These are phyloP conservation scores for Ehretia macrophylla DNA, from an alignment of 257 asterid genomes.

Conservation along the genomic window DNA sequence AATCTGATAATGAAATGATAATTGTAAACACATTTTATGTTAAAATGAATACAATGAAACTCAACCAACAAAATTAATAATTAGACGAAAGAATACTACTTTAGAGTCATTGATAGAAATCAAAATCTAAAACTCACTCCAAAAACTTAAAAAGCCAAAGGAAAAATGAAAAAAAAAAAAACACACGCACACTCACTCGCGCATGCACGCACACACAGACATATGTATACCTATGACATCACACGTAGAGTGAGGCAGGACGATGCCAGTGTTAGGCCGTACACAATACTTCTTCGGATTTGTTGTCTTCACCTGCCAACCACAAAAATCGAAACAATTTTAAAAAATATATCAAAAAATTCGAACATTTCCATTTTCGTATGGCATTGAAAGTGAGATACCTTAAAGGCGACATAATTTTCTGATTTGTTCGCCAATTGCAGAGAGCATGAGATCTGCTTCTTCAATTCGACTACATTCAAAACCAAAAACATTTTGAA, in stretches of 20 bases:
- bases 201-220: not conserved
- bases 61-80: no score
- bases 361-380: not conserved
- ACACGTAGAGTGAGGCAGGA: conserved; percentile 73
- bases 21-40: not conserved
- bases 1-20: not conserved
- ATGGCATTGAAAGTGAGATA: conserved; percentile 11
- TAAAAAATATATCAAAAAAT: not conserved
- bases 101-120: no score
- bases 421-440: conserved; percentile 59
- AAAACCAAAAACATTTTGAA: conserved; percentile 7
- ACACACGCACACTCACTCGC: no score
- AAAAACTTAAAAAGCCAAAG: not conserved
- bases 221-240: conserved; percentile 59
- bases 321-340: conserved; percentile 10
- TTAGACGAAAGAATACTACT: not conserved
- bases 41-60: not conserved
- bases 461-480: conserved; percentile 70
- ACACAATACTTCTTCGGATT: conserved; percentile 98
- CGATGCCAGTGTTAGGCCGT: conserved; percentile 94
- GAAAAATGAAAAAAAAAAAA: not conserved
- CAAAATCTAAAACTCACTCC: not conserved
- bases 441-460: conserved; percentile 69
- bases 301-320: conserved; percentile 89
- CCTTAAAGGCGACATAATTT: conserved; percentile 76